These are phyloP conservation scores for Candida verbasci DNA, from an alignment of 805 yeast species.

Conservation along the genomic window DNA sequence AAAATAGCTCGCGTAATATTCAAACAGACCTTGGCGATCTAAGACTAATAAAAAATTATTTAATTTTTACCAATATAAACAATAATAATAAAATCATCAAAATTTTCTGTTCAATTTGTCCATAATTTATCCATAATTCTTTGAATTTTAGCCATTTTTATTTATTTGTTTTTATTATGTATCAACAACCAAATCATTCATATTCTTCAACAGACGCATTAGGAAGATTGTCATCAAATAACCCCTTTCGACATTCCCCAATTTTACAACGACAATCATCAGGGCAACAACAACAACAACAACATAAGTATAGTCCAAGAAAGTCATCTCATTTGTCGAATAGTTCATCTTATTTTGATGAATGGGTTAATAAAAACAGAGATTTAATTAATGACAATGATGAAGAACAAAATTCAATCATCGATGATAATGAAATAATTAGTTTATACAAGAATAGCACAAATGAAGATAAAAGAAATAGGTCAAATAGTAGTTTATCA, in stretches of 20 bases:
- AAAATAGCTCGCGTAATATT: too few species aligned
- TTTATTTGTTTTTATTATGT: too few species aligned
- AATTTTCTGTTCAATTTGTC: too few species aligned
- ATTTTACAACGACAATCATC: slow-evolving; percentile 12
- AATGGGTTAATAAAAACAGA: slow-evolving; percentile 53
- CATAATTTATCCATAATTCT: background rate
- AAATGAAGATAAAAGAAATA: too few species aligned
- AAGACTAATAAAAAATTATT: too few species aligned
- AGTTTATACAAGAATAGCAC: background rate
- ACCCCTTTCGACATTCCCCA: slow-evolving; percentile 76
- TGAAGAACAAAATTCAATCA: slow-evolving; percentile 21
- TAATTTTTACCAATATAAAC: too few species aligned
- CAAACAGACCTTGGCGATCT: background rate
- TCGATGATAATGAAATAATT: too few species aligned
- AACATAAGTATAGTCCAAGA: slow-evolving; percentile 4
- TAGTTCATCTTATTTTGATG: slow-evolving; percentile 41
- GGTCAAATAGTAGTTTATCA: slow-evolving; percentile 4
- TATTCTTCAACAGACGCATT: slow-evolving; percentile 31
- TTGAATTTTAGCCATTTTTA: too few species aligned
- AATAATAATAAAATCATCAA: too few species aligned
- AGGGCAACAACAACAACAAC: slow-evolving; percentile 4
- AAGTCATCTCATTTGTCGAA: background rate
- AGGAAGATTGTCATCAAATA: slow-evolving; percentile 56
- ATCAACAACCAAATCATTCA: slow-evolving; percentile 34
- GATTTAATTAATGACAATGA: slow-evolving; percentile 37